Percentiles rank a stretch among this genome's conserved stretches.
Conservation (phyloP, 2,329 filamentous ascomycete genomes). For the Triangularia verruculosa region DNA sequence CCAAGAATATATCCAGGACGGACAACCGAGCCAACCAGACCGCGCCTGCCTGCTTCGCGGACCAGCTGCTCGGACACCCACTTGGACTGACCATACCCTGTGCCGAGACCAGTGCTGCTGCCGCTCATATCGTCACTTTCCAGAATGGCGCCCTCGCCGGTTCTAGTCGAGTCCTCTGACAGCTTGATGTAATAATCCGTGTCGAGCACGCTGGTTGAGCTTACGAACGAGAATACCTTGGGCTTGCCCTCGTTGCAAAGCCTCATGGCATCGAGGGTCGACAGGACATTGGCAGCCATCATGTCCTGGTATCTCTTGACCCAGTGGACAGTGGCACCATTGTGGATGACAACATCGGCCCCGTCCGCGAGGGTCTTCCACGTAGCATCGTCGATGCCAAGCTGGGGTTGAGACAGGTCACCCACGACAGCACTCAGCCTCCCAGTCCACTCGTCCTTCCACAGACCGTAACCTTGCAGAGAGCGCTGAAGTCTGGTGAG, state of each 20-base stretch:
- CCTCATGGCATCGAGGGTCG: slow-evolving; percentile 70
- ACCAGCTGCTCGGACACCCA: slow-evolving; percentile 70
- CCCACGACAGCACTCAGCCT: slow-evolving; percentile 69
- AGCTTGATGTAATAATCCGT: slow-evolving; percentile 75
- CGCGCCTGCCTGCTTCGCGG: slow-evolving; percentile 72
- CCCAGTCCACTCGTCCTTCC: slow-evolving; percentile 64
- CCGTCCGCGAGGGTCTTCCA: slow-evolving; percentile 65
- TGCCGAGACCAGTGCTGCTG: slow-evolving; percentile 72
- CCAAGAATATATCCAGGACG: slow-evolving; percentile 85
- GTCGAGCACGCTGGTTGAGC: slow-evolving; percentile 79
- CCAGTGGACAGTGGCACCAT: slow-evolving; percentile 81
- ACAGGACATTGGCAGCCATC: slow-evolving; percentile 72
- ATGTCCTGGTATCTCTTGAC: slow-evolving; percentile 73
- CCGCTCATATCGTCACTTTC: slow-evolving; percentile 79
- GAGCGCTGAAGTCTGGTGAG: slow-evolving; percentile 64
- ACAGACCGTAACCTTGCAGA: slow-evolving; percentile 74
- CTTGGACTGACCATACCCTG: slow-evolving; percentile 89
- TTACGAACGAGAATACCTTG: slow-evolving; percentile 79
- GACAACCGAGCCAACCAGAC: slow-evolving; percentile 71
- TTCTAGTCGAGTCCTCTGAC: slow-evolving; percentile 59
- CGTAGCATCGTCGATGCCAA: slow-evolving; percentile 64
- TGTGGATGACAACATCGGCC: slow-evolving; percentile 76
- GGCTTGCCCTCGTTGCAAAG: slow-evolving; percentile 75
- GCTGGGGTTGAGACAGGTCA: slow-evolving; percentile 67
- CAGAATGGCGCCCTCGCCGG: slow-evolving; percentile 61